Conservation (phyloP, 2,329 filamentous ascomycete species). For the Apiospora malaysiana region DNA sequence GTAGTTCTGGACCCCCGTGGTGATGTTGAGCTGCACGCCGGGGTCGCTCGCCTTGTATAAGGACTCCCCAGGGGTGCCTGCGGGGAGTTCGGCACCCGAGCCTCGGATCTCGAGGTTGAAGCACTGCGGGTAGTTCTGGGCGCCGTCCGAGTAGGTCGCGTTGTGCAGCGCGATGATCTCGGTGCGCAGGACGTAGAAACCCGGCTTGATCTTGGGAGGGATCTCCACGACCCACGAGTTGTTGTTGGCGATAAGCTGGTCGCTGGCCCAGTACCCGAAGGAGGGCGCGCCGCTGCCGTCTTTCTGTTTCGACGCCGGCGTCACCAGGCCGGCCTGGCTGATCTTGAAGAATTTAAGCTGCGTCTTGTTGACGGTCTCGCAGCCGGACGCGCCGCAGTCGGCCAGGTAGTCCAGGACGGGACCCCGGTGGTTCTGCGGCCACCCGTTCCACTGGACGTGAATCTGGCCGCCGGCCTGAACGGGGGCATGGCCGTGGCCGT, state of each 20-base stretch:
- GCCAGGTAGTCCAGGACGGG: slow-evolving; percentile 47
- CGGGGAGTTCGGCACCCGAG: slow-evolving; percentile 27
- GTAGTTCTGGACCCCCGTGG: slow-evolving; percentile 23
- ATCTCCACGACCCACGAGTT: slow-evolving; percentile 32
- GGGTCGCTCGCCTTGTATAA: slow-evolving; percentile 24
- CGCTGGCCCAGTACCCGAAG: slow-evolving; percentile 45
- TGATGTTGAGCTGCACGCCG: slow-evolving; percentile 23
- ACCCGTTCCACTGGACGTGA: slow-evolving; percentile 46
- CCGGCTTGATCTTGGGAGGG: slow-evolving; percentile 39
- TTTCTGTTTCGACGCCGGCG: slow-evolving; percentile 49
- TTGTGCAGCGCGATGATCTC: slow-evolving; percentile 38
- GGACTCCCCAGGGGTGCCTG: slow-evolving; percentile 21
- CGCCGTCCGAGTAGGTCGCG: slow-evolving; percentile 26
- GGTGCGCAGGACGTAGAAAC: slow-evolving; percentile 34
- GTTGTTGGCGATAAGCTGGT: slow-evolving; percentile 52
- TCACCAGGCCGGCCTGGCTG: slow-evolving; percentile 35
- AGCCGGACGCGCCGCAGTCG: slow-evolving; percentile 38
- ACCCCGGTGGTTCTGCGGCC: slow-evolving; percentile 46
- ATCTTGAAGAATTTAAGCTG: slow-evolving; percentile 40
- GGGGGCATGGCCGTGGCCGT: slow-evolving; percentile 40
- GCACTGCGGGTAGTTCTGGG: slow-evolving; percentile 37
- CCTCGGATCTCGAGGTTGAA: slow-evolving; percentile 34
- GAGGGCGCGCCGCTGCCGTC: slow-evolving; percentile 34
- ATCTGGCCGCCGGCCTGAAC: slow-evolving; percentile 44
- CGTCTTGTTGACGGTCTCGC: slow-evolving; percentile 38